Evolutionary conservation across 2,329 filamentous ascomycete species (phyloP).

Genomic region (Fusarium sp.): DNA sequence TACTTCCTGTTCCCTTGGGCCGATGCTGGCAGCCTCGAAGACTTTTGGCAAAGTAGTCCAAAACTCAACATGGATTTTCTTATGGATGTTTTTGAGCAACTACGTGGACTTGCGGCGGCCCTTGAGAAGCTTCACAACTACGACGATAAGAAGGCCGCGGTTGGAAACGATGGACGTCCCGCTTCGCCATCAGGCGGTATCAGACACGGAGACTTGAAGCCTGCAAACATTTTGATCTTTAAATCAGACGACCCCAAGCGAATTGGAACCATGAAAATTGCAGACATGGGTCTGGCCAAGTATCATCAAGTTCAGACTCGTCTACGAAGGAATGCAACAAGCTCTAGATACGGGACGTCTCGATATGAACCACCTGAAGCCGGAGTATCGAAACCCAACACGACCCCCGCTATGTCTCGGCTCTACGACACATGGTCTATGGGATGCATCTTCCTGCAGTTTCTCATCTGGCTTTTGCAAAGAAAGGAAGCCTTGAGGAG

Average conservation of each 20-base stretch:
- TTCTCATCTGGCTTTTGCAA: slow-evolving; percentile 10
- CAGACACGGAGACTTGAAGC: slow-evolving; percentile 12
- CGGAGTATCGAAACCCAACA: not conserved
- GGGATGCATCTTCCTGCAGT: slow-evolving; percentile 14
- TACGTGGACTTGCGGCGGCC: not conserved
- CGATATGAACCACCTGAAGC: slow-evolving; percentile 5
- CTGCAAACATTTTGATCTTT: slow-evolving; percentile 8
- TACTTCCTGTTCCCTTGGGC: slow-evolving; percentile 27
- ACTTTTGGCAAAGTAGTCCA: slow-evolving; percentile 9
- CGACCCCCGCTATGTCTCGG: not conserved
- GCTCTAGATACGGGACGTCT: not conserved
- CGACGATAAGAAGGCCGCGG: not conserved
- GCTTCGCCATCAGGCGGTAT: not conserved
- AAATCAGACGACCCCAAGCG: not conserved
- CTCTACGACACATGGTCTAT: slow-evolving; percentile 8
- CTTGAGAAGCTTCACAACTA: slow-evolving; percentile 1
- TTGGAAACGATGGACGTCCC: not conserved
- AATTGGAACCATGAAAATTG: slow-evolving; percentile 3
- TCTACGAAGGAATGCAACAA: slow-evolving; percentile 2
- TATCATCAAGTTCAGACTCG: slow-evolving; percentile 6
- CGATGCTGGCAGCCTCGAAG: slow-evolving; percentile 7
- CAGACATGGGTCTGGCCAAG: slow-evolving; percentile 12
- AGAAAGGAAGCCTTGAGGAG: not conserved
- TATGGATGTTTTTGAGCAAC: not conserved
- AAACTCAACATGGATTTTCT: not conserved